phyloP scores from a whole-genome alignment of 768 basidiomycete genomes.

The Boletus sp. region DNA sequence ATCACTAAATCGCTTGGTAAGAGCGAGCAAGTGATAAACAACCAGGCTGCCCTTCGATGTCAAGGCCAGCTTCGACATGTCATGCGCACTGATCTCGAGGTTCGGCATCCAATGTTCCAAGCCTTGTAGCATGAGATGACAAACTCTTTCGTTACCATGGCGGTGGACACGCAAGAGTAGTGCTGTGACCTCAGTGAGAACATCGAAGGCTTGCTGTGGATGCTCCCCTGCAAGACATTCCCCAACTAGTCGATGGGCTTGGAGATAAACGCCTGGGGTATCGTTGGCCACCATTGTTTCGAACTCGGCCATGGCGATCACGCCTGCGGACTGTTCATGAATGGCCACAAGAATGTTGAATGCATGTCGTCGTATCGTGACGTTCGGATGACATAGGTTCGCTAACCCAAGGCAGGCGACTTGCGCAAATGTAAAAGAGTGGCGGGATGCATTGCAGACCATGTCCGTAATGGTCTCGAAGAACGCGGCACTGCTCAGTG shows the following conservation, averaged over 20 bases:
- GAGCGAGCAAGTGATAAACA: slow-evolving; percentile 78
- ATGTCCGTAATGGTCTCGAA: slow-evolving; percentile 79
- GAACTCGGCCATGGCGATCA: slow-evolving; percentile 67
- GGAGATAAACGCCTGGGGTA: slow-evolving; percentile 73
- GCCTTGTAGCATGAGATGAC: slow-evolving; percentile 69
- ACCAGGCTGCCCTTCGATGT: slow-evolving; percentile 55
- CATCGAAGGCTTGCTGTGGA: slow-evolving; percentile 57
- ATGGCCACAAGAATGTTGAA: slow-evolving; percentile 75
- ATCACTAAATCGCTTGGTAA: slow-evolving; percentile 74
- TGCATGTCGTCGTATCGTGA: slow-evolving; percentile 66
- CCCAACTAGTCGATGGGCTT: slow-evolving; percentile 76
- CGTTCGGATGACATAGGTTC: slow-evolving; percentile 75
- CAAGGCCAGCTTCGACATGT: slow-evolving; percentile 33
- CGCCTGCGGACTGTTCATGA: slow-evolving; percentile 65
- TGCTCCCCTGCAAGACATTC: slow-evolving; percentile 79
- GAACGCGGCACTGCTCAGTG: slow-evolving; percentile 58
- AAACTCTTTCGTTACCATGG: slow-evolving; percentile 45
- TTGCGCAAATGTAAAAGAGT: slow-evolving; percentile 72
- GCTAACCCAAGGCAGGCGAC: slow-evolving; percentile 74
- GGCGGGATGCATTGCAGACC: slow-evolving; percentile 51
- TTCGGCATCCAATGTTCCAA: slow-evolving; percentile 83
- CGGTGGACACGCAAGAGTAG: slow-evolving; percentile 68
- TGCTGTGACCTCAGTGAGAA: slow-evolving; percentile 68
- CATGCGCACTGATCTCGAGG: slow-evolving; percentile 54
- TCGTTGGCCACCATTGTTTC: slow-evolving; percentile 71